A percentile compares a stretch with the other conserved stretches of the same genome.
Evolutionary conservation across 139 green algal species (phyloP).

Genomic region (Monoraphidium neglectum): DNA sequence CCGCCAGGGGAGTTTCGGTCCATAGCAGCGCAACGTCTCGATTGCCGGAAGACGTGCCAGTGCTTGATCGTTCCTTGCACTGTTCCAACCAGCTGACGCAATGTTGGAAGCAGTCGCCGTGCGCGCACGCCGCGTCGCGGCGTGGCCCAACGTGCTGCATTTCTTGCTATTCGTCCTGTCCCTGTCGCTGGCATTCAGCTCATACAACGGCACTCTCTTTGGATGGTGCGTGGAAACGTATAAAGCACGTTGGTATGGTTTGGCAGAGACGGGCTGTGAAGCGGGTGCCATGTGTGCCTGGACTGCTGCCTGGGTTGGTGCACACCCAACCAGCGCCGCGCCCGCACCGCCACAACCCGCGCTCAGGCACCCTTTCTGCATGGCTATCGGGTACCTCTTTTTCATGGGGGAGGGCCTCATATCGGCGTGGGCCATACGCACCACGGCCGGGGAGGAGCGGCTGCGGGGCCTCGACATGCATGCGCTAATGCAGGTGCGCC

Average conservation of each 20-base stretch:
- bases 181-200: neutral
- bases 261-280: no score
- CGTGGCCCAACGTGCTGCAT: neutral
- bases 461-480: conserved; percentile 44
- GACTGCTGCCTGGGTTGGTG: no score
- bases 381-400: conserved; percentile 45
- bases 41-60: no score
- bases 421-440: conserved; percentile 17
- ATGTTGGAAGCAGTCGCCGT: neutral
- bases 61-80: neutral
- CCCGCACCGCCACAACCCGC: no score
- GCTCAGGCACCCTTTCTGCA: conserved; percentile 51
- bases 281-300: no score
- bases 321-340: no score
- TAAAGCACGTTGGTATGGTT: no score
- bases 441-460: conserved; percentile 33
- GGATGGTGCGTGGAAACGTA: no score
- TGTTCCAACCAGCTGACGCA: neutral
- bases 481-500: conserved; percentile 44
- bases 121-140: neutral
- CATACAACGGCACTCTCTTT: conserved; percentile 32
- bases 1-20: neutral
- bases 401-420: conserved; percentile 50
- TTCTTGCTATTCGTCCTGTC: neutral
- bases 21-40: neutral